phyloP scores from a whole-genome alignment of 768 basidiomycete genomes.

The Piloderma croceum region DNA sequence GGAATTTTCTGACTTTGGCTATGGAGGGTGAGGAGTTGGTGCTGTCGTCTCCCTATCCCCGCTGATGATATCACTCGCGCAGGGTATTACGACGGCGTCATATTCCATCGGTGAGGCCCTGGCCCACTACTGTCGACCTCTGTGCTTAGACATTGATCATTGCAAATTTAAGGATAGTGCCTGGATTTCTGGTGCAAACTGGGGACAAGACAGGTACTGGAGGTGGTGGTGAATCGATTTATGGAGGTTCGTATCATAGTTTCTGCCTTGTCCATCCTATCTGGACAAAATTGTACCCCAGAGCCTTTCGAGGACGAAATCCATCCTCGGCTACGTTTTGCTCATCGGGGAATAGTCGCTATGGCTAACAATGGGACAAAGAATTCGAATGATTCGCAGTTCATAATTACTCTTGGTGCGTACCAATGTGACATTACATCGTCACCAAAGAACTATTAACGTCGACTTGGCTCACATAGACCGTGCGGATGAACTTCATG shows the following conservation, averaged over 20 bases:
- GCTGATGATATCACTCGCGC: slow-evolving; percentile 7
- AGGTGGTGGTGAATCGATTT: slow-evolving; percentile 89
- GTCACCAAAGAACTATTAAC: background rate
- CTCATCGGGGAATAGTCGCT: slow-evolving; percentile 85
- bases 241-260: slow-evolving; percentile 55
- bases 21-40: slow-evolving; percentile 62
- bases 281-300: slow-evolving; percentile 20
- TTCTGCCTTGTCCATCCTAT: background rate
- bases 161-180: slow-evolving; percentile 56
- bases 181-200: slow-evolving; percentile 90
- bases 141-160: slow-evolving; percentile 7
- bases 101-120: slow-evolving; percentile 74
- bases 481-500: slow-evolving; percentile 86
- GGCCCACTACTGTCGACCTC: background rate
- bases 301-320: slow-evolving; percentile 95
- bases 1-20: slow-evolving; percentile 83
- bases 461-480: slow-evolving; percentile 38
- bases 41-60: slow-evolving; percentile 7
- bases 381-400: slow-evolving; percentile 91
- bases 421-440: slow-evolving; percentile 2
- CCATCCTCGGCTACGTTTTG: slow-evolving; percentile 83
- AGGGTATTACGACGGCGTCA: slow-evolving; percentile 96
- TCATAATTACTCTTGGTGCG: slow-evolving; percentile 87
- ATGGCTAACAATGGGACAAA: slow-evolving; percentile 91
- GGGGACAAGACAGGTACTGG: slow-evolving; percentile 92